Conservation (phyloP, 148 eudicot genomes). For the Suaeda aralocaspica region DNA sequence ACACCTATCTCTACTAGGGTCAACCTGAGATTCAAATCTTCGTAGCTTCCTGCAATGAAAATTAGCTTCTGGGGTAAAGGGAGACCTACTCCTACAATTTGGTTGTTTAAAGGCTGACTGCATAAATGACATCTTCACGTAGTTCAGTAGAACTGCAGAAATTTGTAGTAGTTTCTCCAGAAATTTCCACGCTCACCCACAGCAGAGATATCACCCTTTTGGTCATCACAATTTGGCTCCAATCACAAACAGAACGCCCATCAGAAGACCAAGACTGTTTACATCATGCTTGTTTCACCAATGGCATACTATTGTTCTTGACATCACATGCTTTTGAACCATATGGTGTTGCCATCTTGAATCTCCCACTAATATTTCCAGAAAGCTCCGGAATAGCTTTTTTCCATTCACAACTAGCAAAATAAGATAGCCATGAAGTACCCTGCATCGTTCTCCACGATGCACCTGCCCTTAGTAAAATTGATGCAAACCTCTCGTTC, state of each 20-base stretch:
- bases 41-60: constrained; percentile 10
- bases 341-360: constrained; percentile 16
- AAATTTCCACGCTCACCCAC: constrained; percentile 1
- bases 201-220: not conserved
- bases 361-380: not conserved
- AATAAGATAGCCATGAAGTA: constrained; percentile 28
- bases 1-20: constrained; percentile 11
- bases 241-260: not conserved
- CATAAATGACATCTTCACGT: constrained; percentile 16
- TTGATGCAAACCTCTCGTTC: constrained; percentile 29
- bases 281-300: not conserved
- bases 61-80: constrained; percentile 9
- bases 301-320: not conserved
- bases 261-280: not conserved
- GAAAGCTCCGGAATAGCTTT: constrained; percentile 9
- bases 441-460: constrained; percentile 29
- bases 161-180: not conserved
- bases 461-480: constrained; percentile 27
- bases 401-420: constrained; percentile 23
- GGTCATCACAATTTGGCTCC: not conserved
- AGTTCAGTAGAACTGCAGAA: not conserved
- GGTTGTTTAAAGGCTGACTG: constrained; percentile 25
- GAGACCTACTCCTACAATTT: constrained; percentile 14
- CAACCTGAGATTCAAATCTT: constrained; percentile 15
- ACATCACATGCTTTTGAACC: constrained; percentile 4